Evolutionary conservation across 176 grass and related monocot genomes (phyloP).

Genomic region (Leersia perrieri): DNA sequence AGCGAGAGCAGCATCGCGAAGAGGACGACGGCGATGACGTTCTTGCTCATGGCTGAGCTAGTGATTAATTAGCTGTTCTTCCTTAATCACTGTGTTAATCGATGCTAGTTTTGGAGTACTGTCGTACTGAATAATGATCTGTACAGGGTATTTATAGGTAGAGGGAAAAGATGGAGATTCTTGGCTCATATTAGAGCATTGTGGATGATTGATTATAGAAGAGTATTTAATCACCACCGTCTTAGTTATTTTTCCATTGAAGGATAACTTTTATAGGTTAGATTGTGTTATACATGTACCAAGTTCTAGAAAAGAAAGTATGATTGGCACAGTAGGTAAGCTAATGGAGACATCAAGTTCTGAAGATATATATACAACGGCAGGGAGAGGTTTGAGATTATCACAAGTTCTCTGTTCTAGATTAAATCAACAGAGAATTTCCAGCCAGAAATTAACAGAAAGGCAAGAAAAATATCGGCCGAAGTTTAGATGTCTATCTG

Average conservation of each 20-base stretch:
- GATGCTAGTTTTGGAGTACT: no score
- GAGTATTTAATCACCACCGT: neutral
- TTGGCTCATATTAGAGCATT: neutral
- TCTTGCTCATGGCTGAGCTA: conserved; percentile 10
- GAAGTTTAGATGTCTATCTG: neutral
- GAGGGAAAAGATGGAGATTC: neutral
- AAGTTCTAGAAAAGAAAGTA: neutral
- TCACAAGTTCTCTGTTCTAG: neutral
- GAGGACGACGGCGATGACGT: neutral
- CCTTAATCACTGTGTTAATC: neutral
- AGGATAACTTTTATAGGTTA: neutral
- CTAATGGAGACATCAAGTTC: neutral
- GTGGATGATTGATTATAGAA: no score
- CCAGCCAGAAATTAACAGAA: neutral
- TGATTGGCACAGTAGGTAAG: conserved; percentile 1
- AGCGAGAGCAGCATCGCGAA: conserved; percentile 5
- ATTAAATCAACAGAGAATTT: neutral
- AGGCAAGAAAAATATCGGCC: neutral
- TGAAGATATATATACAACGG: neutral
- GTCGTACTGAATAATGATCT: neutral
- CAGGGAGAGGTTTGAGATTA: neutral
- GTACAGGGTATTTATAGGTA: conserved; percentile 27
- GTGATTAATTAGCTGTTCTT: neutral
- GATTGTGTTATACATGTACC: neutral
- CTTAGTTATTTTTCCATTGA: neutral